Evolutionary conservation across 257 asterid genomes (phyloP), one percentile per base, ranked within the genome.

Genomic region (Leptodermis oblonga): DNA sequence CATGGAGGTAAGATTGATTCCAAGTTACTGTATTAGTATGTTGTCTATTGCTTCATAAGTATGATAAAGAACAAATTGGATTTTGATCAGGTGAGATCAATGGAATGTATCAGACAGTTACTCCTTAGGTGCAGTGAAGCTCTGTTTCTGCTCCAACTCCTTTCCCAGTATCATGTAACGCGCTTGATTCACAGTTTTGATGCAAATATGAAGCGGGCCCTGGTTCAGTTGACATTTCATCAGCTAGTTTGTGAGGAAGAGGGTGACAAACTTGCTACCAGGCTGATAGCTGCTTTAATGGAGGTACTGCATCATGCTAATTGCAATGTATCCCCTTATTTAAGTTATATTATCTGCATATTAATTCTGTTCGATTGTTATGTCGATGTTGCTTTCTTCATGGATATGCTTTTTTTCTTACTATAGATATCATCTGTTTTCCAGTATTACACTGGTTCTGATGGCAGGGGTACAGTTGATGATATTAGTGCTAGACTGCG

Each of bases 361-460:
- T 20, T 55, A 5, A 42, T 39, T 53, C n/a, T n/a, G n/a, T n/a
- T n/a, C n/a, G n/a, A n/a, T n/a, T n/a, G 3, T 11, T 34, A 15
- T 34, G 28, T 13, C 9, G n/a, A 17, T 39, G 70, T 3, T 45
- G 52, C 3, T 46, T 58, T 56, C 9, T 65, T 69, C 4, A 34
- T 48, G 53, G 42, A 8, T 69, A 63, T 39, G 54, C 61, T 48
- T 65, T 43, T 43, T 53, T 49, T 75, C 85, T 87, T 70, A 74
- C 85, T 52, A 74, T 17, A 58, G 23, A 23, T 60, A 22, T 81
- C 69, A 68, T 80, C 69, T 78, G 61, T 72, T 56, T 74, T 83
- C 87, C 92, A 93, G 99, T 85, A 87, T 76, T 93, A 93, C 76
- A 93, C 97, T 76, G 96, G 97, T 71, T 92, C 96, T 81, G 96